Conservation (phyloP, 2,329 filamentous ascomycete species). For the Stagonosporopsis chrysanthemi region DNA sequence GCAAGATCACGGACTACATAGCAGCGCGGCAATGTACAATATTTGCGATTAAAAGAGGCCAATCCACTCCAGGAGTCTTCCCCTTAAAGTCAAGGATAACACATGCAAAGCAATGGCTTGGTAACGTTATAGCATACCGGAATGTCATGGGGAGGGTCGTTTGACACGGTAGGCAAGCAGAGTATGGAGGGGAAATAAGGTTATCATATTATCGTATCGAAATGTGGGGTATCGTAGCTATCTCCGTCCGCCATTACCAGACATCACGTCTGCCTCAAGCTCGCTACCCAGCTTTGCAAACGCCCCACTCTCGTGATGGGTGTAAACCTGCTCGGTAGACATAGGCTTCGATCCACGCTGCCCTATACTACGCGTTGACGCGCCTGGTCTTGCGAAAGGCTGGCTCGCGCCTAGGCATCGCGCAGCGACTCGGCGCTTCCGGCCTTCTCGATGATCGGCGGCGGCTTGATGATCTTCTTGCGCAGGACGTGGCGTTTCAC, state of each 20-base stretch:
- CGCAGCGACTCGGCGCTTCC: slow-evolving; percentile 13
- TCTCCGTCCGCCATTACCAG: not conserved
- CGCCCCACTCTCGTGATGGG: not conserved
- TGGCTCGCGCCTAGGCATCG: not conserved
- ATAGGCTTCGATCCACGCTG: not conserved
- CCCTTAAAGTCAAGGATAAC: too few species aligned
- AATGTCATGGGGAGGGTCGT: too few species aligned
- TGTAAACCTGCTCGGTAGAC: not conserved
- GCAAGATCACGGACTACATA: too few species aligned
- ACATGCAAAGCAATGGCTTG: too few species aligned
- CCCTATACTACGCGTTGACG: not conserved
- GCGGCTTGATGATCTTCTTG: slow-evolving; percentile 48
- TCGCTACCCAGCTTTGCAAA: not conserved
- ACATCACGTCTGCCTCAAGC: not conserved
- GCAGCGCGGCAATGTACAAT: too few species aligned
- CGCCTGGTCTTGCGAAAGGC: not conserved
- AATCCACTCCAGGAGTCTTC: too few species aligned
- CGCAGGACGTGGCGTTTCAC: slow-evolving; percentile 52
- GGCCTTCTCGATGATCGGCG: slow-evolving; percentile 49
- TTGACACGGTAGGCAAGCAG: too few species aligned
- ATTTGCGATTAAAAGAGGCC: too few species aligned
- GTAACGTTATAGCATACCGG: too few species aligned
- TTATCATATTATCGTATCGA: slow-evolving; percentile 3
- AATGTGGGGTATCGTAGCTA: slow-evolving; percentile 8
- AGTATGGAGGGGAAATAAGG: not conserved